phyloP scores from a whole-genome alignment of 176 grass and related monocot species.

The Carex myosuroides region DNA sequence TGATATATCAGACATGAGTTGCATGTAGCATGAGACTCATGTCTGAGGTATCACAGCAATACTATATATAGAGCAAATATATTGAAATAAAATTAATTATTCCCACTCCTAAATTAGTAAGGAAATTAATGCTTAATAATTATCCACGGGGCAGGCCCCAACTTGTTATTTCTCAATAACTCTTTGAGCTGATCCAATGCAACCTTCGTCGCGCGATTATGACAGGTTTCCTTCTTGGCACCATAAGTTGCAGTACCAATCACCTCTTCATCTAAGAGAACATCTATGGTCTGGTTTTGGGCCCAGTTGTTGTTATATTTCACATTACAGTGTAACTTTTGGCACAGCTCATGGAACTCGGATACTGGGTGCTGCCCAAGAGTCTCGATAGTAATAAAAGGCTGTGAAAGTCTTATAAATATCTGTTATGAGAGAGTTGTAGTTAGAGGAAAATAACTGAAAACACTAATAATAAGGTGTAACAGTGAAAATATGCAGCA shows the following conservation, averaged over 20 bases:
- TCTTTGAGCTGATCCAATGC: constrained; percentile 16
- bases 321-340: constrained; percentile 27
- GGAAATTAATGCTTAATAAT: neutral
- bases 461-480: neutral
- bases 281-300: constrained; percentile 34
- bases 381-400: constrained; percentile 45
- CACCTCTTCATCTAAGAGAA: constrained; percentile 45
- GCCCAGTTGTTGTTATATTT: constrained; percentile 41
- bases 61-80: too few relatives aligned
- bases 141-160: neutral
- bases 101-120: neutral
- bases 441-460: neutral
- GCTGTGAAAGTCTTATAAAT: constrained; percentile 44
- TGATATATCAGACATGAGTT: constrained; percentile 11
- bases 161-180: neutral
- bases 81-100: too few relatives aligned
- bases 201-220: constrained; percentile 44
- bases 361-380: constrained; percentile 53
- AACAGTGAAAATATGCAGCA: neutral
- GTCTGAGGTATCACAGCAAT: neutral
- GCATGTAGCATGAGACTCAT: neutral
- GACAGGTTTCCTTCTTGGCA: constrained; percentile 65
- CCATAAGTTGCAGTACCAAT: constrained; percentile 32
- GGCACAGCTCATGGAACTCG: constrained; percentile 54
- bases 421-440: constrained; percentile 25